Evolutionary conservation across 2,329 filamentous ascomycete genomes (phyloP), one percentile per base, ranked within the genome.

Genomic region (Xylariaceae sp.): DNA sequence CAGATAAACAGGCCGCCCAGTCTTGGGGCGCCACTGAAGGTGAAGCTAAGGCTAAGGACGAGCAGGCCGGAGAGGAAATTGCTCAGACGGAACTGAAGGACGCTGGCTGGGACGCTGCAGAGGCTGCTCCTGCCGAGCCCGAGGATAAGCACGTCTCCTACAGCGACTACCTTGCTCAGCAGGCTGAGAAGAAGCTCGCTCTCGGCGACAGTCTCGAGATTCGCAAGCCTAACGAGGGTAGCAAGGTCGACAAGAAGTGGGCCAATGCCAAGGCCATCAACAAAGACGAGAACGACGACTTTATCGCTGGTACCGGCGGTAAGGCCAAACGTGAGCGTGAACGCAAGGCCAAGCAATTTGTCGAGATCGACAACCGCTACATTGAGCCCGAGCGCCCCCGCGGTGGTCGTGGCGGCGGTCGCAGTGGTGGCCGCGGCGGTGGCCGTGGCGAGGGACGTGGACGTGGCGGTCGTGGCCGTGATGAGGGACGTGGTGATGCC

Each of bases 111-210:
- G 81, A 79, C 64, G 82, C 70, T 59, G 71, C 65, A 50, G 68
- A 72, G 47, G 67, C 71, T 61, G 66, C 63, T 49, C 73, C 76
- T 53, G 77, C 78, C 59, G 84, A 89, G 76, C 79, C 83, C 47
- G 86, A 91, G 76, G 89, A 95, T 74, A 95, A 94, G 83, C 84
- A 81, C 78, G 87, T 95, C 78, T 94, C 91, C 51, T 96, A 92
- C 76, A 78, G 82, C 68, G 88, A 94, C 64, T 99, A 96, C 80
- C 83, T 95, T 50, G 88, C 85, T 70, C 78, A 84, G 74, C 75
- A 72, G 66, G 80, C 79, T 55, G 80, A 83, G 78, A 92, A 92
- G 83, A 92, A 90, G 78, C 76, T 83, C 62, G 81, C 83, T 62
- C 82, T 92, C 61, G 82, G 81, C 65, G 74, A 76, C 65, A 65